Base-by-base conservation (phyloP, 2,329 filamentous ascomycete species). In the Arachnopeziza araneosa region DNA sequence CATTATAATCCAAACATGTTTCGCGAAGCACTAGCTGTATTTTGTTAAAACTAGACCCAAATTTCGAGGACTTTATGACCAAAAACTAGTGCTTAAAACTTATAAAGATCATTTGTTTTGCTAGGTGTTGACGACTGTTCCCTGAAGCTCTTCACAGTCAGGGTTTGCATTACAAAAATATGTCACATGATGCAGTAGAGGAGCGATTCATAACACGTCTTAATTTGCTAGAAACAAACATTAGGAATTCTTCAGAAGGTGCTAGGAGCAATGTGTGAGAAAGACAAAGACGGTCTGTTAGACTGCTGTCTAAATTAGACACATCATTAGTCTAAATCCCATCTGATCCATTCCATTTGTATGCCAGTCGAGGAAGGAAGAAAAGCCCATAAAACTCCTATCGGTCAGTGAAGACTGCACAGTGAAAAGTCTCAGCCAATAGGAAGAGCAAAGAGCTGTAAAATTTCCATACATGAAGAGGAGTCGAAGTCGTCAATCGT, bases 401-500 rank as follows among this genome's bases (percentile, higher is more conserved):
- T 17, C 6, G 36, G 36, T 44, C 36, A 19, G 36, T 12, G 52
- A 54, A 58, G 57, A 30, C 19, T 22, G 44, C 59, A 53, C 30
- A 36, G 49, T 26, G 52, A 23, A 44, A 44, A 44, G 36, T 44
- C 36, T 44, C 12, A 44, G 36, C 54, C 23, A 24, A 56, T 58
- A 57, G 56, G 54, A 62, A 60, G 17, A 17, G 36, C 17, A 44
- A 44, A 30, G 17, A 44, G 36, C 17, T 14, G 36, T 44, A 44
- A 24, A 66, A 69, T 66, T 54, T 69, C 62, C 62, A 69, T 69
- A 70, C 67, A 69, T 56, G 66, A 69, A 70, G 60, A 60, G 58
- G 51, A 48, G 65, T 60, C 61, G 65, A 67, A 67, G 50, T 69
- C 68, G 62, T 69, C 63, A 68, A 65, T 70, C 68, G 63, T 69